Conservation (phyloP, 2,329 filamentous ascomycete species). For the Pseudogymnoascus sp. region DNA sequence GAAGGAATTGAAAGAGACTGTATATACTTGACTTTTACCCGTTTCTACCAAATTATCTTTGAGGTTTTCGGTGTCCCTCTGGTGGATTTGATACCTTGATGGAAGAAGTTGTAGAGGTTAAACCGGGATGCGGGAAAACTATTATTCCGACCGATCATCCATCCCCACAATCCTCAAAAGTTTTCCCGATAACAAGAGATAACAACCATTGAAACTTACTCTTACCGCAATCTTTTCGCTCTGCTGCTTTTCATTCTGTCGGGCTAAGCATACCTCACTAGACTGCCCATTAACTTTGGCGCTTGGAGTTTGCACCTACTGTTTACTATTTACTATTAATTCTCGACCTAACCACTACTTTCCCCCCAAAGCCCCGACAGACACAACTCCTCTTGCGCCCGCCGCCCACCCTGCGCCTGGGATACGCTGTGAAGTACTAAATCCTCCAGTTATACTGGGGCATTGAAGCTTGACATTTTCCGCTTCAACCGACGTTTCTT, state of each 20-base stretch:
- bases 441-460: slow-evolving; percentile 19
- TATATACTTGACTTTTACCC: background rate
- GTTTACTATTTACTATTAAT: slow-evolving; percentile 3
- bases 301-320: background rate
- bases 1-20: background rate
- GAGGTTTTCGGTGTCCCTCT: background rate
- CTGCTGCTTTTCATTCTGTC: background rate
- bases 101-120: background rate
- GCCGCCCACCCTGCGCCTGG: slow-evolving; percentile 12
- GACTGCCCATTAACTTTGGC: background rate
- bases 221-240: slow-evolving; percentile 1
- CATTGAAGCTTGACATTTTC: slow-evolving; percentile 16
- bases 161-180: slow-evolving; percentile 6
- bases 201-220: background rate
- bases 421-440: slow-evolving; percentile 11
- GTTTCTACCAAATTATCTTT: background rate
- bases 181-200: slow-evolving; percentile 10
- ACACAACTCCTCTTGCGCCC: background rate
- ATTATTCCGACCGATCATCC: background rate
- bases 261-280: background rate
- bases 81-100: background rate
- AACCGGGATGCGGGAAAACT: background rate
- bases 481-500: background rate
- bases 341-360: background rate
- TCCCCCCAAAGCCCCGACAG: background rate